Evolutionary conservation across 2,329 filamentous ascomycete genomes (phyloP), one percentile per base, ranked within the genome.

Genomic region (Simplicillium sp.): DNA sequence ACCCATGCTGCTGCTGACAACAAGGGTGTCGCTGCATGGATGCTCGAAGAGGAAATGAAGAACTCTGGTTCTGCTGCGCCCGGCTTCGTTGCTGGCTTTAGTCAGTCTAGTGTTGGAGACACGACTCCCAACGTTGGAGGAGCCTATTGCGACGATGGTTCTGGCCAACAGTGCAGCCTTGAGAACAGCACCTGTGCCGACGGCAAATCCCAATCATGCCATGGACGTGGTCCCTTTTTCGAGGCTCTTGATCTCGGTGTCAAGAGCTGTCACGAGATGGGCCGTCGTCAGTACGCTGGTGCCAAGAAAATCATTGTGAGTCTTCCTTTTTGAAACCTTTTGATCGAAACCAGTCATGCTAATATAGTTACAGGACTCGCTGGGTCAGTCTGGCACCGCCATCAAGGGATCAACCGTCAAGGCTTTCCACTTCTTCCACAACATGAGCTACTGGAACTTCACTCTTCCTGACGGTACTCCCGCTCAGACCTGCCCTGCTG

Each of bases 1-100:
- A 96, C 88, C 0, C 71, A 95, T 12, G 77, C 92, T 38, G 82
- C 87, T 2, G 90, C 87, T 14, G 90, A 97, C 60, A 97, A 97
- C 67, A 97, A 97, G 64, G 90, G 90, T 11, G 87, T 95, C 7
- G 89, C 90, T 3, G 86, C 89, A 1, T 84, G 83, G 55, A 67
- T 95, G 11, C 82, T 96, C 40, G 90, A 97, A 57, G 75, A 83
- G 48, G 80, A 75, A 39, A 70, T 83, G 37, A 57, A 64, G 3
- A 61, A 59, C n/a, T 68, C 77, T 14, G 54, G 66, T 2, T 68
- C 65, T 14, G 78, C 80, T 29, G 72, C 75, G 0, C 66, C 77
- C 2, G 75, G 72, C 9, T 95, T 94, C 50, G 85, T 96, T 1
- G 88, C 89, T 3, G 90, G 87, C 4, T 97, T 96, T 59, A 92